A percentile compares a stretch with the other conserved stretches of the same genome.
Evolutionary conservation across 2,329 filamentous ascomycete genomes (phyloP).

Genomic region (Aspergillus novoparasiticus): DNA sequence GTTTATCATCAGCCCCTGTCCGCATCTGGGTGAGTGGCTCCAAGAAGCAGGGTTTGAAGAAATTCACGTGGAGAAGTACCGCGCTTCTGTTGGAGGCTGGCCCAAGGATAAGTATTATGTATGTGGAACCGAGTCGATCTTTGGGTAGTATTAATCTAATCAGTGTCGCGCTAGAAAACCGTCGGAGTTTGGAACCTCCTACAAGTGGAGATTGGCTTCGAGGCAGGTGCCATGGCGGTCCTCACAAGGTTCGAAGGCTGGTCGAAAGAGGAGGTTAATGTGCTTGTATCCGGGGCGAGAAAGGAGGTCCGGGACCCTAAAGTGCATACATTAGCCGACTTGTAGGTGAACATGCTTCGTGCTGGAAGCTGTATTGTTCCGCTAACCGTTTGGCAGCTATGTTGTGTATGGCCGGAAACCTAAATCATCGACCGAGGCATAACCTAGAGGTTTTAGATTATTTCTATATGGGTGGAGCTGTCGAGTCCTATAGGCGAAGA

Average conservation of each 20-base stretch:
- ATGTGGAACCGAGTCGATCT: background rate
- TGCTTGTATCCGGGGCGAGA: background rate
- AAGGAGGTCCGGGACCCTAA: background rate
- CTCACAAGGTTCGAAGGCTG: background rate
- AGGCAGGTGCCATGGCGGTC: background rate
- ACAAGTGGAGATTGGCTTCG: background rate
- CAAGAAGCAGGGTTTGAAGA: constrained; percentile 1
- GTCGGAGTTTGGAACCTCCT: background rate
- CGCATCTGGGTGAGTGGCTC: background rate
- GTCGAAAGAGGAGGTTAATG: background rate
- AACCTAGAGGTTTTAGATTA: background rate
- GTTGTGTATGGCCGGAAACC: background rate
- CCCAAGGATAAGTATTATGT: background rate
- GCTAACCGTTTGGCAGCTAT: background rate
- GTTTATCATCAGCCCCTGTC: background rate
- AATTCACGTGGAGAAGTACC: background rate
- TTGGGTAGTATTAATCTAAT: background rate
- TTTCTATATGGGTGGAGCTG: background rate
- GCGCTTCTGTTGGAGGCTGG: background rate
- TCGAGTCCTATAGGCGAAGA: background rate
- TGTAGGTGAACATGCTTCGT: background rate
- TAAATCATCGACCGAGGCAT: background rate
- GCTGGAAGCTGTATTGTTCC: background rate
- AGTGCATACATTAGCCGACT: background rate
- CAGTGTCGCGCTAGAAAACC: background rate